Base-by-base conservation (phyloP, 257 asterid species). In the Fraxinus anomala region DNA sequence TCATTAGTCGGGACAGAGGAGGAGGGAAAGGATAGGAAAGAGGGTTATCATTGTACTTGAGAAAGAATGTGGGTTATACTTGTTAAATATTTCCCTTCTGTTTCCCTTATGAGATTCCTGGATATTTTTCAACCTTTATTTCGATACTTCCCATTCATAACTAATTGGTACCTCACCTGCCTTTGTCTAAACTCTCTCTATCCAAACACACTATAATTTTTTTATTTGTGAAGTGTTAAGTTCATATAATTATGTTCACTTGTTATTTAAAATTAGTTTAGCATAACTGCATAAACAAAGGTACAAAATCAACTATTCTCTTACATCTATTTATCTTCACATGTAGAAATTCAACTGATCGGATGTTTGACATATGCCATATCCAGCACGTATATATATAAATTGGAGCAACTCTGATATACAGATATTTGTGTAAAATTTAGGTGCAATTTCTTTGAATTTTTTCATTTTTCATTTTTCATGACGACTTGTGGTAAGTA, bases 351-450 rank as follows among this genome's bases (percentile, higher is more conserved):
- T 65, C 6, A n/a, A 44, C n/a, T 14, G 19, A 47, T 47, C 30
- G 4, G 67, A 59, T 21, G 30, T 59, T 59, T 59, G 30, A 9
- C 30, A 17, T 54, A 23, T 59, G 30, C 28, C 28, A 8, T 59
- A 59, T 59, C 67, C 67, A n/a, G 66, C 66, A 7, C 6, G 5
- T 56, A 56, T 23, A 2, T 7, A 6, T 59, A n/a, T n/a, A n/a
- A n/a, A 3, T n/a, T 59, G 67, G 28, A 23, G 11, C 10, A 0
- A 6, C 65, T 54, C 5, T 21, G 7, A 7, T 21, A 7, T 72
- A 47, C 75, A 17, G 66, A 36, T 6, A 36, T 21, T 26, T 11
- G 68, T 72, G 65, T 66, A 37, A 75, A 75, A 51, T 79, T 17
- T 34, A 33, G 59, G 30, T 36, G 13, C 26, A 72, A 40, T 21